Evolutionary conservation across 2,329 filamentous ascomycete species (phyloP).

Genomic region (Alternaria rosae): DNA sequence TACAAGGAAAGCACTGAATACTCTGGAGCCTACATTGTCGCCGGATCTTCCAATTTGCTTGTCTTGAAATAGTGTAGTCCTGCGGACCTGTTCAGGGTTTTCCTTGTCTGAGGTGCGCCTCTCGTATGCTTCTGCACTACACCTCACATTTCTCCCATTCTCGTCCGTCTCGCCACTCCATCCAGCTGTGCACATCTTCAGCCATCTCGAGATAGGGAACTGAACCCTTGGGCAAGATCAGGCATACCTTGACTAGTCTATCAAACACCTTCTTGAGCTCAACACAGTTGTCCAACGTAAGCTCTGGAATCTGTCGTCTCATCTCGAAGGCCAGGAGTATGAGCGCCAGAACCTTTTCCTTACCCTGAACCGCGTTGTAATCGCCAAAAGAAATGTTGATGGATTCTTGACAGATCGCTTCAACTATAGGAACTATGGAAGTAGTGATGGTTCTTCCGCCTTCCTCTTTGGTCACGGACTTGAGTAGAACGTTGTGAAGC

Average conservation of each 20-base stretch:
- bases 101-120: too few species aligned
- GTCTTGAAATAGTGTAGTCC: too few species aligned
- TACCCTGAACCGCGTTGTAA: not conserved
- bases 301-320: not conserved
- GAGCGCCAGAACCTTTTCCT: not conserved
- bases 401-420: not conserved
- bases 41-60: too few species aligned
- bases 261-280: not conserved
- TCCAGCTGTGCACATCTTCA: not conserved
- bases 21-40: too few species aligned
- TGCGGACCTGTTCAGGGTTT: too few species aligned
- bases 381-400: not conserved
- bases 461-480: not conserved
- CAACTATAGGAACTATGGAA: not conserved
- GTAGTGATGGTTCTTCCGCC: not conserved
- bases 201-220: not conserved
- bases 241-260: not conserved
- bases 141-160: not conserved
- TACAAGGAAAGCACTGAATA: too few species aligned
- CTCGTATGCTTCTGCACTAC: not conserved
- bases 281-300: not conserved
- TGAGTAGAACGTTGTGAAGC: not conserved
- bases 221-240: not conserved
- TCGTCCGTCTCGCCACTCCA: not conserved
- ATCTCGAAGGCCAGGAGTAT: not conserved